Evolutionary conservation across 805 yeast genomes (phyloP), one percentile per base, ranked within the genome.

Genomic region (Yamadazyma sp.): DNA sequence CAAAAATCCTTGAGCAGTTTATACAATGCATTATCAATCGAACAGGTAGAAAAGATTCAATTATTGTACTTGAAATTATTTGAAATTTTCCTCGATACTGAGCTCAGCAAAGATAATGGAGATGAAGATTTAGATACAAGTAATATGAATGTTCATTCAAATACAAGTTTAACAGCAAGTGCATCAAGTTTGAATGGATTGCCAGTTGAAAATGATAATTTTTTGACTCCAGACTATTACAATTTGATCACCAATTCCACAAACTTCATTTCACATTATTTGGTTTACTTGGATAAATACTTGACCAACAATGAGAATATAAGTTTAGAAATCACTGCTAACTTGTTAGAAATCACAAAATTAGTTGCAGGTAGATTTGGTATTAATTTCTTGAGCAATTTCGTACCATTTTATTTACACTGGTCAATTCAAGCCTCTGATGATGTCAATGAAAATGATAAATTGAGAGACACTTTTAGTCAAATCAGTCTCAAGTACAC

Each of bases 341-440:
- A 41, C 49, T 32, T 47, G 18, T 43, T 53, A 3, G 49, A 44
- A 4, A 44, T 56, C 15, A 38, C 63, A 12, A 48, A 50, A 21
- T 46, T 43, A 27, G 38, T 67, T 20, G 37, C 57, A 14, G 37
- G 47, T 8, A 57, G 56, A 18, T 65, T 65, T 35, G 81, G 80
- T 1, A 52, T 73, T 31, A 75, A 75, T 44, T 65, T 73, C 17
- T 46, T 71, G 15, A 62, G 54, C 39, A 71, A 72, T 42, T 68
- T 64, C 31, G 38, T 75, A 3, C 70, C 76, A 3, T 70, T 63
- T 43, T 66, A 73, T 42, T 60, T 60, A 36, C 62, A 61, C 36
- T 75, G 78, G 78, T 56, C 55, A 28, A 23, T 4, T 4, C 25
- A 26, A 1, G 12, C 20, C 14, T 18, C 27, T 5, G 5, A 31